Evolutionary conservation across 2,329 filamentous ascomycete genomes (phyloP).

Genomic region (Aspergillus hiratsukae): DNA sequence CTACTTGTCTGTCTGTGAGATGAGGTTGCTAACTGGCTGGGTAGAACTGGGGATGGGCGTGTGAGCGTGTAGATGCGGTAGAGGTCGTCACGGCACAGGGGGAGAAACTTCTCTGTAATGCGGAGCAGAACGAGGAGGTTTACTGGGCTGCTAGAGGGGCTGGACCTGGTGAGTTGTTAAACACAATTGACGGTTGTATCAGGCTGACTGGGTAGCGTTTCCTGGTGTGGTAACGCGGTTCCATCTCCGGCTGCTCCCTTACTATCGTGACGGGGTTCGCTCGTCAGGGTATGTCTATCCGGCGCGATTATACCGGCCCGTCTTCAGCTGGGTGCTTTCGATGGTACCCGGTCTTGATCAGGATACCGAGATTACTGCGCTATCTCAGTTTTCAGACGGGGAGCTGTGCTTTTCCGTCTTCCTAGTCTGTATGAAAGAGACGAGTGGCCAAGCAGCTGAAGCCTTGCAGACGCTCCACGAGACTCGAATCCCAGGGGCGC

Average conservation of each 20-base stretch:
- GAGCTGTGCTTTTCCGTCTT: slow-evolving; percentile 14
- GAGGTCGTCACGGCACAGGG: slow-evolving; percentile 49
- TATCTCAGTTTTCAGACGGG: slow-evolving; percentile 29
- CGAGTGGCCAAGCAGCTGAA: slow-evolving; percentile 7
- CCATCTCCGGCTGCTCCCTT: slow-evolving; percentile 39
- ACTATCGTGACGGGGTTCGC: slow-evolving; percentile 21
- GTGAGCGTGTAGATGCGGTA: slow-evolving; percentile 42
- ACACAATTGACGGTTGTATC: not conserved
- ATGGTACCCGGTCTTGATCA: slow-evolving; percentile 11
- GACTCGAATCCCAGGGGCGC: slow-evolving; percentile 34
- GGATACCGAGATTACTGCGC: slow-evolving; percentile 25
- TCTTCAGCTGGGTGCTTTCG: slow-evolving; percentile 45
- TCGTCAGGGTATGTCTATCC: slow-evolving; percentile 46
- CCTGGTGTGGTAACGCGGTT: slow-evolving; percentile 52
- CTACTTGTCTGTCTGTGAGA: too few relatives aligned
- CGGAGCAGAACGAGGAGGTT: too few relatives aligned
- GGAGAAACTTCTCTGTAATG: slow-evolving; percentile 19
- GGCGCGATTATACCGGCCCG: slow-evolving; percentile 41
- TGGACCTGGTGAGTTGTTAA: slow-evolving; percentile 38
- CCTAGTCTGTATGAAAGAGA: slow-evolving; percentile 16
- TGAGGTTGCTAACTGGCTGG: too few relatives aligned
- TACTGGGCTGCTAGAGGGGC: slow-evolving; percentile 49
- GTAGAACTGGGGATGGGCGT: slow-evolving; percentile 53
- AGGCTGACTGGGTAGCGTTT: slow-evolving; percentile 28
- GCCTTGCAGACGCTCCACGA: slow-evolving; percentile 20